Conservation (phyloP, 2,329 filamentous ascomycete genomes). For the Fusarium sp. region DNA sequence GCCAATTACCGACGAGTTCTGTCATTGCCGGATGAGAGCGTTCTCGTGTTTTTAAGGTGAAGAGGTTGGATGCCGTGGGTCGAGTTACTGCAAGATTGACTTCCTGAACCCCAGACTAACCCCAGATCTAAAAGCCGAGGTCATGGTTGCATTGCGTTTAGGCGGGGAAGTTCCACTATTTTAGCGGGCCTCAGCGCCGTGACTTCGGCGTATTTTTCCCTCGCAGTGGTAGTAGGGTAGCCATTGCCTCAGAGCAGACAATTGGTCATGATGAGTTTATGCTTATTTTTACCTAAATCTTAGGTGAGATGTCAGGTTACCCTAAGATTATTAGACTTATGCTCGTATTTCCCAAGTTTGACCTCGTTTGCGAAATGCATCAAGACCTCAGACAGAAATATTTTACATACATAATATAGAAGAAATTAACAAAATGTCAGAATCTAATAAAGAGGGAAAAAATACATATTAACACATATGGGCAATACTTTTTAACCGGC, state of each 20-base stretch:
- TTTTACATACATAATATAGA: too few relatives aligned
- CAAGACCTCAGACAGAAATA: too few relatives aligned
- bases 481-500: too few relatives aligned
- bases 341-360: too few relatives aligned
- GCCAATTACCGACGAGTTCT: slow-evolving; percentile 50
- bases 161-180: background rate
- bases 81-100: background rate
- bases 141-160: background rate
- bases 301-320: too few relatives aligned
- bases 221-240: too few relatives aligned
- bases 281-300: fast-evolving
- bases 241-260: too few relatives aligned
- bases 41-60: background rate
- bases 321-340: too few relatives aligned
- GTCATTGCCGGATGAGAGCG: slow-evolving; percentile 42
- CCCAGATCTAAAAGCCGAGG: slow-evolving; percentile 1
- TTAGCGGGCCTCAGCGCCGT: background rate
- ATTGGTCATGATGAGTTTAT: background rate
- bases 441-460: too few relatives aligned
- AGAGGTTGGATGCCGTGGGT: background rate
- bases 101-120: background rate
- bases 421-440: too few relatives aligned
- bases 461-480: too few relatives aligned
- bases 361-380: too few relatives aligned
- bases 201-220: background rate